phyloP scores from a whole-genome alignment of 345 rosid species.

The Clausena lansium region DNA sequence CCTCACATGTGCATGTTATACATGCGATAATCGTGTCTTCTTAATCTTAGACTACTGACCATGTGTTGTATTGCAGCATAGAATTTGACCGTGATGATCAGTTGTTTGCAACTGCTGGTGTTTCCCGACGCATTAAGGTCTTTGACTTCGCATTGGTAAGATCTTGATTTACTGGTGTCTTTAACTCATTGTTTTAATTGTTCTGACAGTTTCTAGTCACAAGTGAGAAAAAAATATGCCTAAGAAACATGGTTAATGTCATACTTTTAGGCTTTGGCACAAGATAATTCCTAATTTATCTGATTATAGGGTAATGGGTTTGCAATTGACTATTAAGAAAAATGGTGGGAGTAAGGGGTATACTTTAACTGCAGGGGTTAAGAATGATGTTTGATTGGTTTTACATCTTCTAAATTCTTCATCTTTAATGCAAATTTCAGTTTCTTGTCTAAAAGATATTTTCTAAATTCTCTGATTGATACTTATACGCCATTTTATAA shows the following conservation, averaged over 20 bases:
- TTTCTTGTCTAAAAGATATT: not conserved
- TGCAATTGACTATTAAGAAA: not conserved
- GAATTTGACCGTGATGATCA: constrained; percentile 99
- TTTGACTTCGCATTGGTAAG: constrained; percentile 91
- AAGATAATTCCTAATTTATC: not conserved
- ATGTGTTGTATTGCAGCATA: constrained; percentile 60
- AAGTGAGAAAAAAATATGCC: not conserved
- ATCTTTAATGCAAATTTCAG: not conserved
- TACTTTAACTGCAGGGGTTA: not conserved
- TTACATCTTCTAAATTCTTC: not conserved
- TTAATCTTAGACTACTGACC: constrained; percentile 11
- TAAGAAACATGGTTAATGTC: not conserved
- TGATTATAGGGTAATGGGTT: not conserved
- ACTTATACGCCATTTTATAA: not conserved
- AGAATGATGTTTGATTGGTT: not conserved
- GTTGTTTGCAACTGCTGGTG: constrained; percentile 97
- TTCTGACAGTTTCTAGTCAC: not conserved
- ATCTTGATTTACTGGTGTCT: constrained; percentile 10
- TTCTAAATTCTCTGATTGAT: not conserved
- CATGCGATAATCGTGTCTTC: constrained; percentile 2
- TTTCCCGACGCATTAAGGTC: constrained; percentile 89
- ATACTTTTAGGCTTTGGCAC: not conserved
- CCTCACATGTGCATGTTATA: not conserved
- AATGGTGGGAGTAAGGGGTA: not conserved
- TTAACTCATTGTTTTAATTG: constrained; percentile 1